These are phyloP conservation scores for Jatropha podagrica DNA, from an alignment of 441 rosid species.

Conservation along the genomic window DNA sequence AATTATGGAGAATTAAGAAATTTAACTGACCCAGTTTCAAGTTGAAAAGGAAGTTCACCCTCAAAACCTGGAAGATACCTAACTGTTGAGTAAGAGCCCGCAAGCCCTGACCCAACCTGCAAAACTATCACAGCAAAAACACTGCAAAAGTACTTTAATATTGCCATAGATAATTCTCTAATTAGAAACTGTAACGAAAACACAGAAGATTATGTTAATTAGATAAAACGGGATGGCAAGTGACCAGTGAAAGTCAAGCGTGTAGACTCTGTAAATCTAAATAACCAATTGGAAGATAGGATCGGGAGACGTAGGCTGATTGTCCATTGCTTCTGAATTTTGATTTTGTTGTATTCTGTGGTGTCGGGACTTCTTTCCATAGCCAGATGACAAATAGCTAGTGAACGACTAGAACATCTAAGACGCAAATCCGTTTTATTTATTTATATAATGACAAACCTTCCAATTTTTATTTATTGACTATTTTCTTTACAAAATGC, in stretches of 20 bases:
- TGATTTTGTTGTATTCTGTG: too few relatives aligned
- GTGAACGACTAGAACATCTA: too few relatives aligned
- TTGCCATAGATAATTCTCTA: background rate
- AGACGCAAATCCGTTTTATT: background rate
- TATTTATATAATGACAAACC: background rate
- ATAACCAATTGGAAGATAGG: too few relatives aligned
- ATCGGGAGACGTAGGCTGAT: too few relatives aligned
- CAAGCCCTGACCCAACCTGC: background rate
- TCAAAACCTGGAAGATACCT: constrained; percentile 28
- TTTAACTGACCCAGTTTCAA: constrained; percentile 27
- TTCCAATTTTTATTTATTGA: background rate
- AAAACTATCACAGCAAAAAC: background rate
- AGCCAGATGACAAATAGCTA: too few relatives aligned
- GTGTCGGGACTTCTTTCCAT: too few relatives aligned
- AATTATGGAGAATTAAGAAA: too few relatives aligned
- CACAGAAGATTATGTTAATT: background rate
- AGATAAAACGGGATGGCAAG: too few relatives aligned
- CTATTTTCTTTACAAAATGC: background rate
- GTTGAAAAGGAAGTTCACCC: constrained; percentile 25
- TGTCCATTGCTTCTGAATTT: too few relatives aligned
- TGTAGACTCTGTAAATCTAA: too few relatives aligned
- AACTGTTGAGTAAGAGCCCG: constrained; percentile 7
- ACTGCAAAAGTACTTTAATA: background rate
- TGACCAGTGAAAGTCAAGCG: too few relatives aligned
- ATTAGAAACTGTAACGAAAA: too few relatives aligned